Evolutionary conservation across 164 flowering plant genomes (phyloP).

Genomic region (Vitis labrusca): DNA sequence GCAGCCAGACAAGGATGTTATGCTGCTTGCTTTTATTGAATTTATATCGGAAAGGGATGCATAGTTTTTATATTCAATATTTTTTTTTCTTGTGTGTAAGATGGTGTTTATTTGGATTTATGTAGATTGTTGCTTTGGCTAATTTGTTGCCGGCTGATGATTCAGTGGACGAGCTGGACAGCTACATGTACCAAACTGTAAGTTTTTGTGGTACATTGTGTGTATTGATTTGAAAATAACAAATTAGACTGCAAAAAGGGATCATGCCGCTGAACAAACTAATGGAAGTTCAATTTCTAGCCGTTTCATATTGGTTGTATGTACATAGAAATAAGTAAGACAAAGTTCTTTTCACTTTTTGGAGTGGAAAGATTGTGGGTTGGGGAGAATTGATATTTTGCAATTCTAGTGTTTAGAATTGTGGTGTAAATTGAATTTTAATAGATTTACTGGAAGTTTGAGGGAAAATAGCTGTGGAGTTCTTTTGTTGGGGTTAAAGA

Average conservation of each 20-base stretch:
- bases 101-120: not conserved
- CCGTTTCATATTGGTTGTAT: too few relatives aligned
- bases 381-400: too few relatives aligned
- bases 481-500: too few relatives aligned
- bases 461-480: too few relatives aligned
- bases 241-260: too few relatives aligned
- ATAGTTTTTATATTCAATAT: not conserved
- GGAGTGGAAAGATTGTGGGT: too few relatives aligned
- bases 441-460: not conserved
- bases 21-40: not conserved
- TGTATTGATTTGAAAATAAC: too few relatives aligned
- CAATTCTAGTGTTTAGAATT: too few relatives aligned
- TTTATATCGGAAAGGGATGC: not conserved
- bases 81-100: not conserved
- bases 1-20: not conserved
- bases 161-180: slow-evolving; percentile 85
- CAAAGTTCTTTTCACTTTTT: too few relatives aligned
- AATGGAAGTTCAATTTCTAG: too few relatives aligned
- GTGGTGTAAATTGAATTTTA: not conserved
- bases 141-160: slow-evolving; percentile 91
- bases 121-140: slow-evolving; percentile 89
- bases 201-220: slow-evolving; percentile 8
- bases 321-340: too few relatives aligned
- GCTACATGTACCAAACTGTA: slow-evolving; percentile 99
- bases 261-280: too few relatives aligned